Conservation (phyloP, 148 eudicot genomes). For the Fagopyrum esculentum region DNA sequence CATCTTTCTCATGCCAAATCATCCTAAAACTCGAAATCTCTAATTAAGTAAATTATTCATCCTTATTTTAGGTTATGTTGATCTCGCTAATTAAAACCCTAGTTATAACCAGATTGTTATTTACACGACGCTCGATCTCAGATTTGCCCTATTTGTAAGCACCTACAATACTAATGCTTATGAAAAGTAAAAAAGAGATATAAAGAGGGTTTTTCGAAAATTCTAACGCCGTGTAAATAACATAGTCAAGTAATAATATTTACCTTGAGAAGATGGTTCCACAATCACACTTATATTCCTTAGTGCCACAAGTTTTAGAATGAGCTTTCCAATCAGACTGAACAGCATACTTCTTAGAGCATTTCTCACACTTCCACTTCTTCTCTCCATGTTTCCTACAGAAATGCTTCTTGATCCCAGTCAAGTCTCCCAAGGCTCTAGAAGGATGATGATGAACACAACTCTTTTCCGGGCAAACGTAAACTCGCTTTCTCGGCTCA, state of each 20-base stretch:
- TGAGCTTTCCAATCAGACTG: slow-evolving; percentile 98
- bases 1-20: background rate
- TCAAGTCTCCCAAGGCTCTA: slow-evolving; percentile 81
- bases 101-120: no score
- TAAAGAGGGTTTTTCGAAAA: background rate
- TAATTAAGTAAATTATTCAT: background rate
- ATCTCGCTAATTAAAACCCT: background rate
- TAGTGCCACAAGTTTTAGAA: slow-evolving; percentile 96
- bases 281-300: slow-evolving; percentile 90
- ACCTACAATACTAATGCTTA: no score
- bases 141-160: no score
- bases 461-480: slow-evolving; percentile 77
- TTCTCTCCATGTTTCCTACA: slow-evolving; percentile 95
- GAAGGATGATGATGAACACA: slow-evolving; percentile 90
- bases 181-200: no score
- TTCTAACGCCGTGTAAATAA: background rate
- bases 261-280: slow-evolving; percentile 96
- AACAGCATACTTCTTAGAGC: slow-evolving; percentile 86
- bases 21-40: background rate
- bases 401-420: slow-evolving; percentile 91
- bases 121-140: no score
- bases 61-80: background rate
- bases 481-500: slow-evolving; percentile 65
- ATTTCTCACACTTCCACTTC: slow-evolving; percentile 97
- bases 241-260: background rate